Conservation (phyloP, 2,329 filamentous ascomycete genomes). For the Rhinocladiella mackenziei region DNA sequence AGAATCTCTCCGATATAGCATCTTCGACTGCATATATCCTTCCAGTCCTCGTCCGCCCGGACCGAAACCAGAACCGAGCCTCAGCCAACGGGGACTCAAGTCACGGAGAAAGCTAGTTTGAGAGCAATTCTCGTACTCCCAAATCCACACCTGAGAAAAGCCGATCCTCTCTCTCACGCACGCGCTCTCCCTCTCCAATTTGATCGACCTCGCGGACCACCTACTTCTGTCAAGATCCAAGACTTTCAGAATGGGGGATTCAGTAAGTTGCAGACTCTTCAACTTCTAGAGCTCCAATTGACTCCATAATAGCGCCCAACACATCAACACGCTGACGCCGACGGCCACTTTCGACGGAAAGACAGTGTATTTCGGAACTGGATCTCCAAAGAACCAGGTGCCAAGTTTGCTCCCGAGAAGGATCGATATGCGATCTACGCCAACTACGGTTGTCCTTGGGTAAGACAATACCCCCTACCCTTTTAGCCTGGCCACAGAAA, state of each 20-base stretch:
- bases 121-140: no score
- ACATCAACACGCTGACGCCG: constrained; percentile 39
- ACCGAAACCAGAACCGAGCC: no score
- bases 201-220: no score
- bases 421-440: constrained; percentile 61
- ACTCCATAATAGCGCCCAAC: constrained; percentile 23
- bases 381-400: constrained; percentile 50
- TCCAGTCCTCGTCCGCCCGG: no score
- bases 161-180: no score
- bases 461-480: constrained; percentile 3
- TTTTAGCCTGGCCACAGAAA: not conserved
- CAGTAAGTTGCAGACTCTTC: constrained; percentile 3
- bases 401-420: constrained; percentile 56
- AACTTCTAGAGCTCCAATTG: constrained; percentile 1
- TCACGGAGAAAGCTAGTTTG: no score
- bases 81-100: no score
- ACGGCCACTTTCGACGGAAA: constrained; percentile 53
- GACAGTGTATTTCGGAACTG: constrained; percentile 54
- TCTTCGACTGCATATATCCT: no score
- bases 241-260: constrained; percentile 18
- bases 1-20: no score
- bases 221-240: no score
- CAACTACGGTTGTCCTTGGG: constrained; percentile 60
- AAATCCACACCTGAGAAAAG: no score
- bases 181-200: no score